Evolutionary conservation across 352 stramenopile species (phyloP).

Genomic region (Pythium rishiriense): DNA sequence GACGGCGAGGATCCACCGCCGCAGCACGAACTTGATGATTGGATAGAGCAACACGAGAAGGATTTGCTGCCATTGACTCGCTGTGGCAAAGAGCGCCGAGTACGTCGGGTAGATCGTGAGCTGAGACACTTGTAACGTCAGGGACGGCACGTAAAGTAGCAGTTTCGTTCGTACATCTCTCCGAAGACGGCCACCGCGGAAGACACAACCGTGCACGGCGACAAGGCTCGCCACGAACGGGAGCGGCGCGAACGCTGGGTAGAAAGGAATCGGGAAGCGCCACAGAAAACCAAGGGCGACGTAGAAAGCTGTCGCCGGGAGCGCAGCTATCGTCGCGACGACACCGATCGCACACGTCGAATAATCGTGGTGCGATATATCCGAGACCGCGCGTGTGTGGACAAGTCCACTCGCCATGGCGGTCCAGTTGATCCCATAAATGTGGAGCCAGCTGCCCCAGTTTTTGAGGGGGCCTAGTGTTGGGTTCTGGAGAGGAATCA

Average conservation of each 20-base stretch:
- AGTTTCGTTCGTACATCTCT: not conserved
- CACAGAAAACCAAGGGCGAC: not conserved
- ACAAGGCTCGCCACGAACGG: conserved; percentile 1
- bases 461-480: too few species aligned
- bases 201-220: conserved; percentile 1
- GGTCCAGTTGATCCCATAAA: too few species aligned
- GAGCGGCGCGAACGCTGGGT: not conserved
- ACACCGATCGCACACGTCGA: too few species aligned
- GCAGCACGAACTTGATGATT: conserved; percentile 3
- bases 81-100: conserved; percentile 7
- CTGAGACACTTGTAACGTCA: conserved; percentile 14
- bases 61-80: not conserved
- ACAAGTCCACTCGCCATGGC: too few species aligned
- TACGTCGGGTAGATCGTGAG: conserved; percentile 17
- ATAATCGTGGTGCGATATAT: too few species aligned
- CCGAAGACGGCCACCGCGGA: not conserved
- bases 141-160: conserved; percentile 3
- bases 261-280: conserved; percentile 24
- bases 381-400: too few species aligned
- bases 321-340: too few species aligned
- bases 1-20: not conserved
- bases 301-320: too few species aligned
- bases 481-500: too few species aligned
- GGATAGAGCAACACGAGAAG: conserved; percentile 8
- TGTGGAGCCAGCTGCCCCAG: too few species aligned